Base-by-base conservation (phyloP, 2,329 filamentous ascomycete genomes). In the Dactylellina drechsleri region DNA sequence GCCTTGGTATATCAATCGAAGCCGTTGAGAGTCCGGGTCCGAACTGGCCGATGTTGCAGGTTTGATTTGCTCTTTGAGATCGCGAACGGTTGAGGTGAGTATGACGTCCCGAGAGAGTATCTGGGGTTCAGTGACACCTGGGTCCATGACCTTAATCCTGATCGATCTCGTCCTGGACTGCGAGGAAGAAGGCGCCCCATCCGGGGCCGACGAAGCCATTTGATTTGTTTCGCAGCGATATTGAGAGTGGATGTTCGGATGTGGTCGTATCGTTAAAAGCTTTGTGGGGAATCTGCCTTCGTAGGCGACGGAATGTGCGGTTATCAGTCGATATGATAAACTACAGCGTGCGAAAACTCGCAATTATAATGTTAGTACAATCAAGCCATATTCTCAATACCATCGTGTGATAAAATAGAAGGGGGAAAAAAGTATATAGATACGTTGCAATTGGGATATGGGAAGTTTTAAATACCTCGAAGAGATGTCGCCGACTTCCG, bases 1-100 rank as follows among this genome's bases (percentile, higher is more conserved):
- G 8, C 70, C 70, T 15, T 52, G 43, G 15, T 66, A 67, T 18
- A 74, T 74, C 8, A 74, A 45, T 13, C 70, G 49, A 15, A 70
- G 18, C 8, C 57, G 57, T 5, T 49, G 41, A 13, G 58, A 43
- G 40, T 53, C n/a, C 8, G 56, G n/a, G 12, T 52, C 28, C n/a
- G 70, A 56, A 2, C 26, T 13, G 10, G 45, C 60, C 18, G 62
- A 41, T 40, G 57, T 57, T 12, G 18, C 13, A 43, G 41, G 16
- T 20, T 58, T 54, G 16, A 67, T 66, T 23, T 59, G 40, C 5
- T 56, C 26, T 36, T 61, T 66, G 20, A 74, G 70, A 40, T 66
- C 57, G 23, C 40, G 41, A 43, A 74, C 61, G 4, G 70, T 74
- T 15, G 57, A 66, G 8, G 70, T 61, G 18, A 74, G 50, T 8